phyloP scores from a whole-genome alignment of 768 basidiomycete genomes.

The Coprinellus aureogranulatus region DNA sequence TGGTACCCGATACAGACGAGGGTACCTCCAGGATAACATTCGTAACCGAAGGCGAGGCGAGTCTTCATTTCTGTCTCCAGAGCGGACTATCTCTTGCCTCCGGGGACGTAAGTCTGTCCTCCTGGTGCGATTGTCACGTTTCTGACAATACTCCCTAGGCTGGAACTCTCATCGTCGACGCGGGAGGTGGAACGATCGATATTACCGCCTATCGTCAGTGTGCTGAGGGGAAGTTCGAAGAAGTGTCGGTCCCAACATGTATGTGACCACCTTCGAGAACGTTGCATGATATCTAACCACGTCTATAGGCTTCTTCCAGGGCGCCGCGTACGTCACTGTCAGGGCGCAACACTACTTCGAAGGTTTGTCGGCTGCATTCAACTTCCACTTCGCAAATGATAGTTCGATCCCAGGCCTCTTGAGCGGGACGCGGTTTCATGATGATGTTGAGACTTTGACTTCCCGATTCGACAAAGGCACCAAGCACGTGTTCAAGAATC shows the following conservation, averaged over 20 bases:
- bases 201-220: conserved; percentile 39
- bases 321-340: conserved; percentile 44
- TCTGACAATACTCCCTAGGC: conserved; percentile 27
- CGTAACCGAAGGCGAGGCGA: conserved; percentile 56
- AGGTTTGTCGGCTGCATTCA: conserved; percentile 20
- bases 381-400: neutral
- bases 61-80: conserved; percentile 43
- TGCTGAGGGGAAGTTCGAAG: conserved; percentile 25
- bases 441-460: conserved; percentile 12
- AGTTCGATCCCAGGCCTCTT: conserved; percentile 6
- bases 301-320: conserved; percentile 37
- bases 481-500: conserved; percentile 15
- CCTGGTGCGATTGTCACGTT: neutral
- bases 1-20: conserved; percentile 32
- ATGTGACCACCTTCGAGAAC: neutral
- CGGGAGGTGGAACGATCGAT: conserved; percentile 61
- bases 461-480: conserved; percentile 17
- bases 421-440: conserved; percentile 3
- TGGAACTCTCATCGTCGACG: conserved; percentile 53
- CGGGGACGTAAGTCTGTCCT: conserved; percentile 1
- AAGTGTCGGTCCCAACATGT: conserved; percentile 42
- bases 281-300: neutral
- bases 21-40: conserved; percentile 40
- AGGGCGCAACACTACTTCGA: conserved; percentile 33
- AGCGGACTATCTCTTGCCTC: conserved; percentile 7